Evolutionary conservation across 2,329 filamentous ascomycete genomes (phyloP), one percentile per base, ranked within the genome.

Genomic region (Fusarium nygamai): DNA sequence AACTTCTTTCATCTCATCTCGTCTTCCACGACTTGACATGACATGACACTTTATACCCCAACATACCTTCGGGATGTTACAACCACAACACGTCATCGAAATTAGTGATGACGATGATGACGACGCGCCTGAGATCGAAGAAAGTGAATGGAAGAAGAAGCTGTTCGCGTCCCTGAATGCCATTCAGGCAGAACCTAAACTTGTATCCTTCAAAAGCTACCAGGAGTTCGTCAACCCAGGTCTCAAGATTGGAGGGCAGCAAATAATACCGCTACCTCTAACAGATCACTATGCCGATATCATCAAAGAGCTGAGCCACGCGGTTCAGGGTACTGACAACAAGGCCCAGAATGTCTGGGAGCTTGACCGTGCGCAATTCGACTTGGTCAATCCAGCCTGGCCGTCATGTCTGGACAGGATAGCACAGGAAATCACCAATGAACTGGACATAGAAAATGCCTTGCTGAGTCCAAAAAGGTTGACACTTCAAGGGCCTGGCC

Each of bases 151-250:
- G 68, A 66, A 61, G 33, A 31, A 51, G 27, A 44, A 41, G 14
- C 61, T 71, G 27, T 73, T 54, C 38, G 27, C 60, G 20, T 29
- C 53, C 20, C 27, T 74, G 7, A 62, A 59, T 19, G 47, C 19
- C 9, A 67, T 74, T n/a, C 54, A 64, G 24, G n/a, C 56, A 46
- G 41, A 36, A 14, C 41, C 47, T 29, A 50, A 57, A 4, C 39
- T 74, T n/a, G 61, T 61, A 29, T 44, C 29, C 17, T 72, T 67
- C 39, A 63, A 46, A 12, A 36, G 24, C n/a, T 67, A 75, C n/a
- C 54, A 47, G 9, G 41, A 38, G 12, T 74, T 70, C 44, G 31
- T 41, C 64, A 74, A 72, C 31, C 72, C 69, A 12, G 72, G 72
- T 27, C 27, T 75, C 8, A 57, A 36, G 14, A 63, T 75, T 24